Base-by-base conservation (phyloP, 1,284 basidiomycete genomes). In the Golubevia pallescens region DNA sequence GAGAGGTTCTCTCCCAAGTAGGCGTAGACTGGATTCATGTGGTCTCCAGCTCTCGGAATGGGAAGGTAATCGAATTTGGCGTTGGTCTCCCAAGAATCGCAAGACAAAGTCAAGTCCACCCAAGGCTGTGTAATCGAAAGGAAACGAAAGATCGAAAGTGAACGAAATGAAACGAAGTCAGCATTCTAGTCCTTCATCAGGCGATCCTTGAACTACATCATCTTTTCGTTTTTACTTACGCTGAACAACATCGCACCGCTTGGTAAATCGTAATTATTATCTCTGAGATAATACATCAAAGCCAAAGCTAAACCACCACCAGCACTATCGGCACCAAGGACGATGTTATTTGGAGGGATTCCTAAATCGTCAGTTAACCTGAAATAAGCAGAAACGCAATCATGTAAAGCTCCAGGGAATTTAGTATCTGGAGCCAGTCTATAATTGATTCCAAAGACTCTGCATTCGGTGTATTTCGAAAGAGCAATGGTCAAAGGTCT, bases 371-470 rank as follows among this genome's bases (percentile, higher is more conserved):
- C 92, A 1, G 92, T 89, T 13, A 99, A 89, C 20, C 96, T 89
- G 73, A 98, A 89, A 84, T 96, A 99, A 0, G 92, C 92, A 20
- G 89, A 90, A 58, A 95, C 92, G 32, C 91, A 92, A 78, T 99
- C 97, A 79, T 97, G 93, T 5, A 99, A 88, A 24, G 95, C 93
- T 0, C 95, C 93, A 0, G 96, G 96, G 86, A 99, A 99, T 34
- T 90, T 89, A 5, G 94, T 93, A 86, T 97, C 96, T 1, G 96
- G 96, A 0, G 96, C 95, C 32, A 99, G 89, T 19, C 96, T 92
- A 86, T 99, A 99, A 84, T 98, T 95, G 75, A 98, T 88, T n/a
- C 93, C 93, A 86, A 98, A 98, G n/a, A 98, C 91, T 38, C 97
- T 90, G 32, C 94, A 92, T 79, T 95, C 93, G 38, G 93, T 91